These are phyloP conservation scores for Arthrinium puccinioides DNA, from an alignment of 2,329 filamentous ascomycete species.

Conservation along the genomic window DNA sequence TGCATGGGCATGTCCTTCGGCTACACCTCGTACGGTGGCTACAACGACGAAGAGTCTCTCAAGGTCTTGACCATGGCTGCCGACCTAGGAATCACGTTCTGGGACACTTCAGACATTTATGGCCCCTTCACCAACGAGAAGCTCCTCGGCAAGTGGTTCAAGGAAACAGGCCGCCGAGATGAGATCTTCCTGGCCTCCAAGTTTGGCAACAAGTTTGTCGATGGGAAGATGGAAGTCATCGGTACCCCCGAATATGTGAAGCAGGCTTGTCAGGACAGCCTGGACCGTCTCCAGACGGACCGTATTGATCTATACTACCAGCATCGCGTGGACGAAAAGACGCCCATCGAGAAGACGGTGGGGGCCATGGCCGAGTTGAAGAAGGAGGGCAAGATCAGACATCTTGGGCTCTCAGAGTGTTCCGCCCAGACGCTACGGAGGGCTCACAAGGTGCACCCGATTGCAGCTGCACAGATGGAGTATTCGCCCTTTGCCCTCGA, in stretches of 20 bases:
- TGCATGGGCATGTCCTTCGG: conserved; percentile 34
- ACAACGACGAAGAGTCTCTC: conserved; percentile 16
- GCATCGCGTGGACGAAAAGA: conserved; percentile 38
- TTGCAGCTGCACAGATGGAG: conserved; percentile 44
- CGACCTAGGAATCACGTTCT: conserved; percentile 17
- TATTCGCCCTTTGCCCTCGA: conserved; percentile 46
- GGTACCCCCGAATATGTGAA: conserved; percentile 18
- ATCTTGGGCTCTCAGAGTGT: conserved; percentile 42
- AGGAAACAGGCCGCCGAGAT: conserved; percentile 33
- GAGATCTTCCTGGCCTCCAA: conserved; percentile 46
- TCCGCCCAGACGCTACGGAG: conserved; percentile 37
- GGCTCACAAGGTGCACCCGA: conserved; percentile 37
- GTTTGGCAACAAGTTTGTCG: conserved; percentile 32
- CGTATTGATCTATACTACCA: conserved; percentile 49
- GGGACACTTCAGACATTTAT: conserved; percentile 26
- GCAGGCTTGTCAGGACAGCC: conserved; percentile 21
- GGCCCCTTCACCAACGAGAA: conserved; percentile 32
- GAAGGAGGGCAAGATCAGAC: conserved; percentile 42
- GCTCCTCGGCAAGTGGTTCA: conserved; percentile 33
- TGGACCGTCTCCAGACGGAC: conserved; percentile 38
- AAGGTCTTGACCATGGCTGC: conserved; percentile 17
- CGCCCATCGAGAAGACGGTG: conserved; percentile 39
- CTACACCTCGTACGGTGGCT: conserved; percentile 22
- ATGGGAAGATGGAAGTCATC: conserved; percentile 12
- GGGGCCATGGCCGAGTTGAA: conserved; percentile 39